Evolutionary conservation across 345 rosid genomes (phyloP).

Genomic region (Bruguiera sexangula): DNA sequence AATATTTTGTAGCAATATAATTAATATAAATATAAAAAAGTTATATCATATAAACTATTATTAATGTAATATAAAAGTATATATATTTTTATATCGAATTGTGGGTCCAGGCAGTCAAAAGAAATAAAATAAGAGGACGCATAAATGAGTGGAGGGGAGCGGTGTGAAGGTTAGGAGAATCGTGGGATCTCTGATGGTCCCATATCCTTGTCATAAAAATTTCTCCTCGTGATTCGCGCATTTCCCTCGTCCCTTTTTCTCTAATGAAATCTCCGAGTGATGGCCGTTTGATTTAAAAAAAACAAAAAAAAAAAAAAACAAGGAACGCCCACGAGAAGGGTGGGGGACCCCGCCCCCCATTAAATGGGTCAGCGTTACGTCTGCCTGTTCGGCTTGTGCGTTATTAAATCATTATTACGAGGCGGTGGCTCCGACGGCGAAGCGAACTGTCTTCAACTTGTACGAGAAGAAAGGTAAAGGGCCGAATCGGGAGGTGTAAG

Average conservation of each 20-base stretch:
- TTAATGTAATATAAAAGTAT: no score
- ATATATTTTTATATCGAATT: no score
- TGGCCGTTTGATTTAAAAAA: no score
- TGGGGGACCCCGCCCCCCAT: conserved; percentile 22
- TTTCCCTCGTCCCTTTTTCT: neutral
- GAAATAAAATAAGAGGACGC: neutral
- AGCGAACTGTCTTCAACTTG: neutral
- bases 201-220: neutral
- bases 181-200: conserved; percentile 22
- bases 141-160: conserved; percentile 9
- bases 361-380: neutral
- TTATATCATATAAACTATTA: no score
- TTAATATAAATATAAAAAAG: no score
- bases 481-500: neutral
- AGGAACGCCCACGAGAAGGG: conserved; percentile 14
- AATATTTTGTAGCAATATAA: no score
- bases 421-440: conserved; percentile 34
- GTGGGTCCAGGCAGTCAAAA: neutral
- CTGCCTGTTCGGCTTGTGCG: neutral
- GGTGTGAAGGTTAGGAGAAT: conserved; percentile 34
- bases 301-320: neutral
- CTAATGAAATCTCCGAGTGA: neutral
- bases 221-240: conserved; percentile 44
- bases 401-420: neutral
- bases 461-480: no score